Conservation (phyloP, 805 yeast species). For the Sugiyamaella mastotermitis region DNA sequence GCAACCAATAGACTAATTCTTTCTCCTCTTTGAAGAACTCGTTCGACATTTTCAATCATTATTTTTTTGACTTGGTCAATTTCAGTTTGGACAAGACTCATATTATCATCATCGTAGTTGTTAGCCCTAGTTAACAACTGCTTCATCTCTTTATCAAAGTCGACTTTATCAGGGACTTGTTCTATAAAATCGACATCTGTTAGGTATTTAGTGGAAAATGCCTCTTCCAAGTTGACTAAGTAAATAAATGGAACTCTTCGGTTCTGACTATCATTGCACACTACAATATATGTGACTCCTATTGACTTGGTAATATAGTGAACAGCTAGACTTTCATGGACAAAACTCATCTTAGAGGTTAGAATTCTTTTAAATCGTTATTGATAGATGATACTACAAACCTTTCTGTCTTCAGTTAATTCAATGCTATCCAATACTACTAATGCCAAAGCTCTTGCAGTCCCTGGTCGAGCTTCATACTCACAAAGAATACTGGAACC, state of each 20-base stretch:
- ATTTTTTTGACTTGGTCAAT: slow-evolving; percentile 58
- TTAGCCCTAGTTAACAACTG: slow-evolving; percentile 12
- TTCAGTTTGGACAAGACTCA: slow-evolving; percentile 35
- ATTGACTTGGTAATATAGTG: slow-evolving; percentile 28
- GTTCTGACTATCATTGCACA: slow-evolving; percentile 17
- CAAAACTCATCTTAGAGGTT: slow-evolving; percentile 27
- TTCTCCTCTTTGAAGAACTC: slow-evolving; percentile 72
- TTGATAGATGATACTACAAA: too few species aligned
- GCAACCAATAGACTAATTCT: slow-evolving; percentile 64
- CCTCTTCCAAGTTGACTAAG: slow-evolving; percentile 18
- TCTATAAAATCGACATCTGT: neutral
- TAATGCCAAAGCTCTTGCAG: slow-evolving; percentile 14
- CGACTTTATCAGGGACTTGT: neutral
- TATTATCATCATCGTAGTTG: slow-evolving; percentile 21
- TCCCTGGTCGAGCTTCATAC: slow-evolving; percentile 11
- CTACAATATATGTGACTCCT: slow-evolving; percentile 27
- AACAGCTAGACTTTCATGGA: slow-evolving; percentile 26
- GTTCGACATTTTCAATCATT: slow-evolving; percentile 69
- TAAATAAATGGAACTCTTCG: slow-evolving; percentile 22
- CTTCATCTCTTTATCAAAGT: slow-evolving; percentile 1
- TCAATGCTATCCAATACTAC: slow-evolving; percentile 21
- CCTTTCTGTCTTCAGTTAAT: slow-evolving; percentile 24
- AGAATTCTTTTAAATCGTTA: too few species aligned
- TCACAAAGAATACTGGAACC: slow-evolving; percentile 13
- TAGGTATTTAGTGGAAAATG: slow-evolving; percentile 4